Evolutionary conservation across 2,329 filamentous ascomycete genomes (phyloP), one percentile per base, ranked within the genome.

Genomic region (Xenosphaeropsis pyriputrescens): DNA sequence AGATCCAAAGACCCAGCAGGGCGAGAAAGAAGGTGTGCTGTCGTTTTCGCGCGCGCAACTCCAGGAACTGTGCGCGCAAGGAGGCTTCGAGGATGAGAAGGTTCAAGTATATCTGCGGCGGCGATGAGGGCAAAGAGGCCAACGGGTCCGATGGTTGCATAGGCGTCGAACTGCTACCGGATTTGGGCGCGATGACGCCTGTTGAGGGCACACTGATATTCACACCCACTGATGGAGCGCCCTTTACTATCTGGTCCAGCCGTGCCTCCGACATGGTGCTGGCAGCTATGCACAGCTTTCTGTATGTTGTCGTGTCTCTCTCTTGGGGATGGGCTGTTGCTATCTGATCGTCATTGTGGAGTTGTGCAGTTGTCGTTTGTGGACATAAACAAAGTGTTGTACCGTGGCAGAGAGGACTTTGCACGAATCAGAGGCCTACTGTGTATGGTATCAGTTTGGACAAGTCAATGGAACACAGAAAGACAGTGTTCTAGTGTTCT

Each of bases 11-110:
- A 4, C 72, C 72, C 18, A 98, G 71, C 9, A 93, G 67, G 14
- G 81, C 69, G 16, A 96, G 66, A 53, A 96, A 93, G 61, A 96
- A 93, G 2, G 85, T 88, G 58, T 98, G 89, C 51, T 95, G 85
- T 13, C 91, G 79, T 35, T 86, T 74, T 32, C 91, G 79, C 34
- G 86, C 83, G 41, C 89, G 83, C 33, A 96, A 71, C 44, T 86
- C 84, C 40, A 98, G 76, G 60, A 93, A 96, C 52, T 98, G 91
- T 17, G 85, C 79, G 46, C 91, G 85, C 29, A 98, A 68, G 5
- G 86, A 94, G 35, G 85, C 86, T 59, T 98, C 91, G 58, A 98
- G 83, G 51, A 98, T 93, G 41, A 98, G 73, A 17, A 98, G 79
- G 60, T 98, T 98, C 51, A 98, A 77, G 63, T 98, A 98, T 54